Conservation (phyloP, 805 yeast genomes). For the Teunomyces lycoperdinae region DNA sequence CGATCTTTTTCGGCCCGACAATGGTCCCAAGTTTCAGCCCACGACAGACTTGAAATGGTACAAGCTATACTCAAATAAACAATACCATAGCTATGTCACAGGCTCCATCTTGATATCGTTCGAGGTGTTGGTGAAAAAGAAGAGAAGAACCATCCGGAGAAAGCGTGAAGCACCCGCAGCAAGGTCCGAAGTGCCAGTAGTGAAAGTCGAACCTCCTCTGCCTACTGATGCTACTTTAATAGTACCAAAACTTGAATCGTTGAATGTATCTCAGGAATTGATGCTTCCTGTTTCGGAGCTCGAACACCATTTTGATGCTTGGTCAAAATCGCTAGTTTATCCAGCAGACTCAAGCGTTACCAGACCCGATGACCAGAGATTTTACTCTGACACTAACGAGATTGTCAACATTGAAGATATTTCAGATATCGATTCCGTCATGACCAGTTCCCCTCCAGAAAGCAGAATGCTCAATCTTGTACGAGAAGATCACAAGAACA, state of each 20-base stretch:
- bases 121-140: constrained; percentile 28
- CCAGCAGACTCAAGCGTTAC: constrained; percentile 15
- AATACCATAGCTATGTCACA: constrained; percentile 43
- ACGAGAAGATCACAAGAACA: neutral
- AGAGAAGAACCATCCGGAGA: constrained; percentile 5
- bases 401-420: constrained; percentile 18
- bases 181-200: neutral
- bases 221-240: neutral
- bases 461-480: neutral
- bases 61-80: constrained; percentile 38
- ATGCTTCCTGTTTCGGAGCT: constrained; percentile 8
- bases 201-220: neutral
- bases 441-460: constrained; percentile 1
- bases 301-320: constrained; percentile 16
- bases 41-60: constrained; percentile 42
- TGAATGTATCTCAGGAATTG: constrained; percentile 6
- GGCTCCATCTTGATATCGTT: constrained; percentile 47
- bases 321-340: constrained; percentile 28
- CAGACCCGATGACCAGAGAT: constrained; percentile 39
- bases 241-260: constrained; percentile 4
- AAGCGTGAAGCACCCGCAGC: constrained; percentile 1
- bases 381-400: constrained; percentile 27
- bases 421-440: constrained; percentile 31
- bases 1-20: constrained; percentile 23
- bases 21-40: constrained; percentile 8